Evolutionary conservation across 176 grass and related monocot species (phyloP).

Genomic region (Thinopyrum elongatum): DNA sequence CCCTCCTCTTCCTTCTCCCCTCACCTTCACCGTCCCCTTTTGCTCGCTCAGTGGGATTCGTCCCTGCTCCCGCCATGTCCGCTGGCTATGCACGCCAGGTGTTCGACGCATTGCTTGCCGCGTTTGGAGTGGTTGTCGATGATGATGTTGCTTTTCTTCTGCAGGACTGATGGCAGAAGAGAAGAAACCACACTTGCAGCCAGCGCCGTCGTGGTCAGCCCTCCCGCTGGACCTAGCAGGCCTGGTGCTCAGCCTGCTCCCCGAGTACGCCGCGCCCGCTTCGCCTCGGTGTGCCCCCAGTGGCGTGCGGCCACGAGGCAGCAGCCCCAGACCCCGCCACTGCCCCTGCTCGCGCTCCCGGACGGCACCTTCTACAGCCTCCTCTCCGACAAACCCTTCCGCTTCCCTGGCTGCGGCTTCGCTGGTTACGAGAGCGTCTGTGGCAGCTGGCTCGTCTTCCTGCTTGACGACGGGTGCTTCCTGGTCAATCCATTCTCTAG

Average conservation of each 20-base stretch:
- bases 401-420: neutral
- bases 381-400: neutral
- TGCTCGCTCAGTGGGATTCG: neutral
- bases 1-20: too few species aligned
- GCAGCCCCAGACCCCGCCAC: neutral
- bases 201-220: neutral
- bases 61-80: neutral
- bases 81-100: neutral
- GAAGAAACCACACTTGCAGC: neutral
- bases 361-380: neutral
- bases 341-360: neutral
- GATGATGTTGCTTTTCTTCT: neutral
- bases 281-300: neutral
- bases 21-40: too few species aligned
- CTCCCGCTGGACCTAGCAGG: neutral
- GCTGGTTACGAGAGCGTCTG: neutral
- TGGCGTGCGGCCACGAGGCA: neutral
- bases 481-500: neutral
- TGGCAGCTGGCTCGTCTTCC: neutral
- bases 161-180: neutral
- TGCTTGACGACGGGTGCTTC: neutral
- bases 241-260: neutral
- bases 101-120: neutral
- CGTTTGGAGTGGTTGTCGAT: neutral
- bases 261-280: neutral